These are phyloP conservation scores for Phytophthora cryptogea DNA, from an alignment of 352 stramenopile genomes.

Conservation along the genomic window DNA sequence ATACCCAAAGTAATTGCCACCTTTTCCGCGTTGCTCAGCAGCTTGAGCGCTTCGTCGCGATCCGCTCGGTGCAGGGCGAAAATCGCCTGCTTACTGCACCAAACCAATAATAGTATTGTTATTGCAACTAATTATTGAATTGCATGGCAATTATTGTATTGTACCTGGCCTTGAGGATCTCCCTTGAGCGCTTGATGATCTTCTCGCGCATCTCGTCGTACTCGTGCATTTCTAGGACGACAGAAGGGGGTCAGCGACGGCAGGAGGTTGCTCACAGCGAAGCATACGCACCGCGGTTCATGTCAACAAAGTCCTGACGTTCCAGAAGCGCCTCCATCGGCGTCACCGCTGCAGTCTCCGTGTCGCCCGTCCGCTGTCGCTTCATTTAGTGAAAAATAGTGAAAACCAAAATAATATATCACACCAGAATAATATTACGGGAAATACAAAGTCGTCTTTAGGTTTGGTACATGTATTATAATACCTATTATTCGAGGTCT, in stretches of 20 bases:
- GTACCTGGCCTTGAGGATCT: conserved; percentile 93
- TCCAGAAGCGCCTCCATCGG: conserved; percentile 32
- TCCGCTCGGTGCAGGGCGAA: conserved; percentile 93
- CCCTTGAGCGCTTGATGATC: conserved; percentile 95
- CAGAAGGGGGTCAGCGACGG: background rate
- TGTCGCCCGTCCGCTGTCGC: conserved; percentile 18
- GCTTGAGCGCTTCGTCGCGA: conserved; percentile 48
- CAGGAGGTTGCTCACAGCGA: background rate
- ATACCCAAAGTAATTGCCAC: conserved; percentile 17
- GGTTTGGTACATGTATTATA: background rate
- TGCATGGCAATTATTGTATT: background rate
- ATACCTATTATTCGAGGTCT: background rate
- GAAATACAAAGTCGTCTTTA: background rate
- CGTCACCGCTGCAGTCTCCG: conserved; percentile 12
- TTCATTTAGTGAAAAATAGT: conserved; percentile 17
- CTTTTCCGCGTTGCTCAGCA: conserved; percentile 59
- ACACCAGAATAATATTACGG: no score
- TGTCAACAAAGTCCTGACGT: conserved; percentile 54
- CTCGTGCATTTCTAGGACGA: conserved; percentile 82
- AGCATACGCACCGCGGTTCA: conserved; percentile 43
- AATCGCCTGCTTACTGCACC: conserved; percentile 92
- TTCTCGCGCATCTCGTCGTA: conserved; percentile 92
- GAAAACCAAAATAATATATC: no score
- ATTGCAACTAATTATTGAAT: background rate
- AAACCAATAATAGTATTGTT: background rate